Evolutionary conservation across 2,329 filamentous ascomycete genomes (phyloP).

Genomic region (Colletotrichum lini): DNA sequence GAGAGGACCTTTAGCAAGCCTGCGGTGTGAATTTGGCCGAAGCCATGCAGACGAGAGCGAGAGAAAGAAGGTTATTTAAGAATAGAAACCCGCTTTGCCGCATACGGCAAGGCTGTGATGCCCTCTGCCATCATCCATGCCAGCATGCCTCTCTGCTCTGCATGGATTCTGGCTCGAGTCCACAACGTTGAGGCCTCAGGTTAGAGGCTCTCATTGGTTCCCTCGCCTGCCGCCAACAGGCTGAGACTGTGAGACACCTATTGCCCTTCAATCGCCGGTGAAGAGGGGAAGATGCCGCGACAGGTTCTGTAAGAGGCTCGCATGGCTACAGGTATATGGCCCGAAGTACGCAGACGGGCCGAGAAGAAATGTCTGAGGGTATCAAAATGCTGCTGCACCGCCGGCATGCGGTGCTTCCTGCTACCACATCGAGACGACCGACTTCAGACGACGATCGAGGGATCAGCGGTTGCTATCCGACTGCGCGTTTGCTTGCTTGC

Average conservation of each 20-base stretch:
- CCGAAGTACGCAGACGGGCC: slow-evolving; percentile 30
- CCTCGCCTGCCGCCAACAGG: slow-evolving; percentile 24
- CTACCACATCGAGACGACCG: background rate
- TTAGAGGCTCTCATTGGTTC: background rate
- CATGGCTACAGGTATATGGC: slow-evolving; percentile 14
- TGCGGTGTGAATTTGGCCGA: slow-evolving; percentile 28
- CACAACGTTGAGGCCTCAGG: slow-evolving; percentile 28
- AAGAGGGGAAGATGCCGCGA: slow-evolving; percentile 13
- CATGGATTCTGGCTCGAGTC: slow-evolving; percentile 22
- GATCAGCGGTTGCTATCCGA: slow-evolving; percentile 7
- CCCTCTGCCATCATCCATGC: slow-evolving; percentile 14
- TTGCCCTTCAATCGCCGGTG: background rate
- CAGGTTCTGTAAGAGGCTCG: slow-evolving; percentile 17
- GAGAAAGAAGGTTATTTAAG: slow-evolving; percentile 43
- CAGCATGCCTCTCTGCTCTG: background rate
- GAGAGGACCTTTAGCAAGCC: slow-evolving; percentile 2
- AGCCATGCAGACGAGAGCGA: slow-evolving; percentile 14
- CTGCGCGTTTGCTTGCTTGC: background rate
- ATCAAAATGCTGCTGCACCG: slow-evolving; percentile 26
- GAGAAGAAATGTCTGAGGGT: slow-evolving; percentile 22
- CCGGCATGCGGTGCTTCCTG: slow-evolving; percentile 18
- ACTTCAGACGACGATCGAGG: slow-evolving; percentile 8
- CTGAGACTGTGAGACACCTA: slow-evolving; percentile 33
- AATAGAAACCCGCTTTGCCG: slow-evolving; percentile 40
- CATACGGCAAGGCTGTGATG: slow-evolving; percentile 32